Base-by-base conservation (phyloP, 148 eudicot species). In the Nyssa sinensis region DNA sequence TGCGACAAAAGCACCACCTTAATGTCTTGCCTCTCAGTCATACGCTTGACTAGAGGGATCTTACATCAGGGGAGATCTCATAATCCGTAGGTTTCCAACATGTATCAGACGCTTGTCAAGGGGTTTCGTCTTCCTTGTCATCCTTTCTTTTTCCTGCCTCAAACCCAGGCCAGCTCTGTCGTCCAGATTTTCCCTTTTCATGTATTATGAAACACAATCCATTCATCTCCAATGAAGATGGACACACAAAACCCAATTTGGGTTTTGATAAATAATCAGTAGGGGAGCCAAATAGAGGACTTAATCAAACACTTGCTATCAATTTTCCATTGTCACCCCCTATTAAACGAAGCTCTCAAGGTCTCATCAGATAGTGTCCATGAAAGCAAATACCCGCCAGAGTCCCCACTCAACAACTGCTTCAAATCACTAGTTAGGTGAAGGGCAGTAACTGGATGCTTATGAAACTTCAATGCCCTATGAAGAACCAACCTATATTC, bases 351-450 rank as follows among this genome's bases (percentile, higher is more conserved):
- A 67, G 83, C 80, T 74, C 84, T 89, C 77, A 92, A 81, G 82
- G 86, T 85, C 72, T 94, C 96, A 27, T 92, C 98, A 1, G 89
- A 89, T 73, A 95, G 67, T 4, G 94, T 90, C 98, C 98, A 95
- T n/a, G 98, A 95, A 68, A 92, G 21, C 79, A 95, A 80, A 75
- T 89, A 90, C 41, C 98, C 98, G 30, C 79, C 77, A 39, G 94
- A 89, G 78, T 95, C 98, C 66, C 97, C 98, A 67, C 88, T 92
- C 72, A 95, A 81, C 74, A 95, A 67, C 81, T 92, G 98, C 77
- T 95, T 95, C 72, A 89, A 78, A 76, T 95, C 98, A 66, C 66
- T 71, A 24, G 98, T 86, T 31, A 95, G 78, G 72, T 85, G 87
- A 66, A 95, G 87, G 11, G 98, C 96, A 7, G 98, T 95, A 62